Evolutionary conservation across 2,329 filamentous ascomycete species (phyloP), one percentile per base, ranked within the genome.

Genomic region (Xylariaceae sp.): DNA sequence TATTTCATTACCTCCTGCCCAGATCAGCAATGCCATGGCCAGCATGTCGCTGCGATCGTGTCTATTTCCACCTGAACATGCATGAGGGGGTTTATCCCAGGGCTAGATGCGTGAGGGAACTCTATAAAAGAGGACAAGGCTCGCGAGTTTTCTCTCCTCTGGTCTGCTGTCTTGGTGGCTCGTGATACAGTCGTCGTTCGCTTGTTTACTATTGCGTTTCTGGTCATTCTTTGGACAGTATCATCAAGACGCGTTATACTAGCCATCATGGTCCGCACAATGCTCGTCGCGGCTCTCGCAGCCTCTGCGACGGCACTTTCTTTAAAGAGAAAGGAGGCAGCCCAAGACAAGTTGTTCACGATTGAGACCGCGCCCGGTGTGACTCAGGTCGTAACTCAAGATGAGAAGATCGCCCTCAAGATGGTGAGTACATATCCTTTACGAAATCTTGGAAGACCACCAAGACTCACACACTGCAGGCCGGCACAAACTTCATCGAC

Each of bases 401-500:
- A 86, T 34, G 79, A 87, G 64, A 89, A 89, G 63, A 87, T 83
- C 80, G 75, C 74, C 47, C 63, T 89, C 37, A 78, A 81, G 59
- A 67, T 80, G 56, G 83, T 85, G 69, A 35, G 33, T 6, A 6
- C 22, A 11, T 26, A 11, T 26, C 6, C 11, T 11, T 6, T 11
- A 11, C 22, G 28, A 9, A 29, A 29, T n/a, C 9, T 9, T n/a
- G 28, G 9, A 29, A n/a, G 9, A 29, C n/a, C 28, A 29, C 28
- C 28, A 13, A 6, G 7, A 13, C 30, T 32, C 8, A 32, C 30
- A 32, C 30, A n/a, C 8, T n/a, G 4, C 13, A 32, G 80, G 72
- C 84, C 61, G 83, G 84, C 47, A 72, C 78, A 48, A 84, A 81
- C 57, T 89, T 89, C 71, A 87, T 89, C 69, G 86, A 90, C 64